Evolutionary conservation across 148 eudicot genomes (phyloP), one percentile per base, ranked within the genome.

Genomic region (Euryodendron excelsum): DNA sequence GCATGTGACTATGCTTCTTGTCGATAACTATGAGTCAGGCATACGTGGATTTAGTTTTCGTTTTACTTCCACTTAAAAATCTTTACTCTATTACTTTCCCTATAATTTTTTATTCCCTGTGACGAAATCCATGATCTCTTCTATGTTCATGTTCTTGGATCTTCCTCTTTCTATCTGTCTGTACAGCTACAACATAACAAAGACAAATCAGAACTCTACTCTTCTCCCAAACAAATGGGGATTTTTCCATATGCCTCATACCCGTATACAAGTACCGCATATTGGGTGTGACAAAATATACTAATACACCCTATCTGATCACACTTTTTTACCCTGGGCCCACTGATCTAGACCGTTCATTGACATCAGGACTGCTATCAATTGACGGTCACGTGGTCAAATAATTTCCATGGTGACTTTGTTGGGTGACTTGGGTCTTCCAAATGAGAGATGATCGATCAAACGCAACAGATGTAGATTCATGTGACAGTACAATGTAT

Each of bases 171-270:
- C 50, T 21, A 37, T 67, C 30, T 67, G 50, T 67, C 72, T 56
- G 76, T 58, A 36, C 65, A 52, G 37, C 23, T 17, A 50, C 3
- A 30, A 48, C 12, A 45, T 48, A 55, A 53, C 60, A 30, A 53
- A 9, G 44, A 75, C 78, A 61, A 59, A 58, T 3, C 36, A 36
- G 18, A 74, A 41, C 69, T 60, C 53, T 56, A 52, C 45, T 53
- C 76, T 27, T 56, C 23, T 34, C 50, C 78, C 14, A 44, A 56
- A 53, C 44, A 73, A 36, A 20, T 20, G 66, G 67, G 60, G 53
- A 25, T 60, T 53, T 60, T 39, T 45, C 30, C 28, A 21, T 34
- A 55, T 21, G 20, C 28, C 74, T 45, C 31, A 31, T 5, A 25
- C 20, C 14, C 21, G 4, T 44, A 15, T 44, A 12, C 53, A n/a